phyloP scores from a whole-genome alignment of 2,329 filamentous ascomycete species.

The Calonectria pseudoturangicola region DNA sequence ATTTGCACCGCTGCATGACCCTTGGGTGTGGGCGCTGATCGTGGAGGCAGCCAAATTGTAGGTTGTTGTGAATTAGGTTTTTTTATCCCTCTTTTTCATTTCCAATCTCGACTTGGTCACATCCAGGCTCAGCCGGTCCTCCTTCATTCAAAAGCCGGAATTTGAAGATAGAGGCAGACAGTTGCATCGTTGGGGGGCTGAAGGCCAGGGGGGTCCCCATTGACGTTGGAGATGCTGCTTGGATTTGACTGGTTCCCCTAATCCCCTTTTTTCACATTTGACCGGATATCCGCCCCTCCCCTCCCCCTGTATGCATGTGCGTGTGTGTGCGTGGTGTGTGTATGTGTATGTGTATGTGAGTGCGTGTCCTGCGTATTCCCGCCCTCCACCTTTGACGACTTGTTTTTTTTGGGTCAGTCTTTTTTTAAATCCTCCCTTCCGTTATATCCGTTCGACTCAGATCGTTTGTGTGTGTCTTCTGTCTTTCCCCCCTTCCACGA shows the following conservation, averaged over 20 bases:
- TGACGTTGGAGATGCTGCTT: conserved; percentile 17
- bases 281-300: conserved; percentile 26
- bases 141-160: conserved; percentile 33
- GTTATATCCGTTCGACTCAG: conserved; percentile 18
- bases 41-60: conserved; percentile 20
- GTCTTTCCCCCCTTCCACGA: background rate
- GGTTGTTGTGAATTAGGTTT: conserved; percentile 20
- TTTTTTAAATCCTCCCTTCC: conserved; percentile 8
- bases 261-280: conserved; percentile 21
- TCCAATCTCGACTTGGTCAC: background rate
- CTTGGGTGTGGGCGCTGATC: conserved; percentile 14
- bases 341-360: background rate
- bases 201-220: conserved; percentile 19
- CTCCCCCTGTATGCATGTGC: conserved; percentile 10
- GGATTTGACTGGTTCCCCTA: conserved; percentile 25
- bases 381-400: conserved; percentile 1
- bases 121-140: conserved; percentile 3
- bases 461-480: background rate
- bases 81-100: conserved; percentile 24
- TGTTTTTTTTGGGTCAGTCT: background rate
- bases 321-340: background rate
- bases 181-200: conserved; percentile 27
- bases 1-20: conserved; percentile 11
- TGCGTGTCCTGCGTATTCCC: conserved; percentile 26
- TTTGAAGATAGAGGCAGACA: conserved; percentile 27